phyloP scores from a whole-genome alignment of 164 flowering plant genomes.

The Saururus chinensis region DNA sequence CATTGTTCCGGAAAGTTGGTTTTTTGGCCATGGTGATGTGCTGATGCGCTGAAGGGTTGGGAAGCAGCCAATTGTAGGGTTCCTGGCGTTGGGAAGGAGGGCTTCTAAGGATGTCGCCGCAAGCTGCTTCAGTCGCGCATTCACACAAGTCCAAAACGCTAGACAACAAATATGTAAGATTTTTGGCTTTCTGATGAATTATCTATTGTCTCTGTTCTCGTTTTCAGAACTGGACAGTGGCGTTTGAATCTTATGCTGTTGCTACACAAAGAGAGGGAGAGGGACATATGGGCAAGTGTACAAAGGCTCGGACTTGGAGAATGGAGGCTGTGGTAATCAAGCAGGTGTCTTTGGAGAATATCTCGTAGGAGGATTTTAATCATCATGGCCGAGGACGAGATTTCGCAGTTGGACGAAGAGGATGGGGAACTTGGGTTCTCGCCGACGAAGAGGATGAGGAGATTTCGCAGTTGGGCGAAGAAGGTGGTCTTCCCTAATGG shows the following conservation, averaged over 20 bases:
- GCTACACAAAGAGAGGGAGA: conserved; percentile 91
- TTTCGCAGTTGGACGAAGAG: too few species aligned
- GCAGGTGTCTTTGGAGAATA: conserved; percentile 97
- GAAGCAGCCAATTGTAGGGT: too few species aligned
- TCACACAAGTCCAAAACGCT: conserved; percentile 91
- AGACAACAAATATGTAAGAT: conserved; percentile 86
- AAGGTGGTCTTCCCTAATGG: too few species aligned
- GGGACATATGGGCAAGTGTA: conserved; percentile 99
- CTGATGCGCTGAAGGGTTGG: too few species aligned
- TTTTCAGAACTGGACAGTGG: conserved; percentile 1
- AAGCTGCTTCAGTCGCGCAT: conserved; percentile 38
- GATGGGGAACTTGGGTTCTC: too few species aligned
- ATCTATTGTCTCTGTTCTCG: conserved; percentile 3
- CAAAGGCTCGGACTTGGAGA: conserved; percentile 96
- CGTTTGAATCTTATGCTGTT: not conserved
- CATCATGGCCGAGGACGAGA: too few species aligned
- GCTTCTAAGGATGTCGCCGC: conserved; percentile 64
- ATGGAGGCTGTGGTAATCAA: conserved; percentile 97
- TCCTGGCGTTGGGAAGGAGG: not conserved
- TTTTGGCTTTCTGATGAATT: not conserved
- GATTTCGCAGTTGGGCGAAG: too few species aligned
- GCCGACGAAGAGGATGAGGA: too few species aligned
- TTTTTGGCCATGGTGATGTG: too few species aligned
- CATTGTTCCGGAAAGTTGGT: too few species aligned
- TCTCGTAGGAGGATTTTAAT: conserved; percentile 93